These are phyloP conservation scores for Neurospora sp. DNA, from an alignment of 495 filamentous ascomycete species.

Conservation along the genomic window DNA sequence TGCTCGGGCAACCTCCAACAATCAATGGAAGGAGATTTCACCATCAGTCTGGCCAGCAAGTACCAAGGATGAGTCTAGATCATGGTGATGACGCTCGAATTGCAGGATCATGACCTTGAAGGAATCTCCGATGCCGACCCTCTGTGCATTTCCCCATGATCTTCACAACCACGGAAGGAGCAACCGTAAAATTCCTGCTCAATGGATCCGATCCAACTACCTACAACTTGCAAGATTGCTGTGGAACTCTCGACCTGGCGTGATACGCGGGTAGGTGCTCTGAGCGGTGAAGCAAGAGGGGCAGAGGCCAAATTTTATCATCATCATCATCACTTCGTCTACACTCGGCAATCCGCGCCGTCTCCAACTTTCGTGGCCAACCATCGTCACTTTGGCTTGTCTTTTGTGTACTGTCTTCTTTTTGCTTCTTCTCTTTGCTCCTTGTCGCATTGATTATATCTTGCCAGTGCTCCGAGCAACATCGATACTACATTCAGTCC, in stretches of 20 bases:
- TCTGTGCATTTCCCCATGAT: not conserved
- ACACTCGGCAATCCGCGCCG: not conserved
- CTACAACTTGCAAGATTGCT: too few relatives aligned
- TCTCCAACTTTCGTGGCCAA: not conserved
- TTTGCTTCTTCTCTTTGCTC: not conserved
- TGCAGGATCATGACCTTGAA: not conserved
- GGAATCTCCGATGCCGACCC: not conserved
- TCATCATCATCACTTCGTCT: not conserved
- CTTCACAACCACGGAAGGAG: not conserved
- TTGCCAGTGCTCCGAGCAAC: slow-evolving; percentile 8
- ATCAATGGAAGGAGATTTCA: not conserved
- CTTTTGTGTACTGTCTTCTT: not conserved
- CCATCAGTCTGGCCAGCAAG: not conserved
- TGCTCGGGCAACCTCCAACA: not conserved
- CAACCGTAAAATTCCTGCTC: not conserved
- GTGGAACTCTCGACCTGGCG: too few relatives aligned
- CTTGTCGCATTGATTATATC: not conserved
- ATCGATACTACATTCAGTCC: not conserved
- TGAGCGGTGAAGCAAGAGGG: not conserved
- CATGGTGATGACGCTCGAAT: not conserved
- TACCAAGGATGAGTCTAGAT: not conserved
- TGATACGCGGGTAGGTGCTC: not conserved
- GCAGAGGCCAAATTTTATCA: not conserved
- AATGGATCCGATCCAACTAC: too few relatives aligned
- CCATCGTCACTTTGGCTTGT: not conserved